phyloP scores from a whole-genome alignment of 2,329 filamentous ascomycete species.

The Cladosporium cucumerinum region DNA sequence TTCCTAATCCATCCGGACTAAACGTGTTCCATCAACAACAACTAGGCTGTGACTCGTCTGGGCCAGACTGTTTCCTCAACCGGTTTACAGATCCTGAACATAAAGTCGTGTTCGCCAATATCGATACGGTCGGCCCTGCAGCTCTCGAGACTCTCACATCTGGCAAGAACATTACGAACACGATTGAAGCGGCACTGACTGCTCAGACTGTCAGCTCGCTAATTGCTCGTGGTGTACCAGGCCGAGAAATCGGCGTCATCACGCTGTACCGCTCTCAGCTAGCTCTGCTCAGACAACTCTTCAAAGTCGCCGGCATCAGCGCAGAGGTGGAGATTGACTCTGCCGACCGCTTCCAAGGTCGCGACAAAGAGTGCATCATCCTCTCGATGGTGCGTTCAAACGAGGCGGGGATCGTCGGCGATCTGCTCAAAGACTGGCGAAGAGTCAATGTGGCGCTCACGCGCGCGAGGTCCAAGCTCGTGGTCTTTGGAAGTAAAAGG shows the following conservation, averaged over 20 bases:
- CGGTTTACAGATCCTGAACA: conserved; percentile 65
- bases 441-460: conserved; percentile 96
- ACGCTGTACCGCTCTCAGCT: conserved; percentile 95
- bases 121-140: conserved; percentile 65
- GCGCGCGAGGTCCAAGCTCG: conserved; percentile 82
- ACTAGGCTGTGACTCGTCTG: background rate
- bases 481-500: conserved; percentile 77
- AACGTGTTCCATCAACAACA: conserved; percentile 31
- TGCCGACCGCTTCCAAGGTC: conserved; percentile 91
- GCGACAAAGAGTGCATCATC: conserved; percentile 90
- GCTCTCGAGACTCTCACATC: conserved; percentile 66
- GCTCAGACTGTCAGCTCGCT: conserved; percentile 78
- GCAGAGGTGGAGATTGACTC: conserved; percentile 86
- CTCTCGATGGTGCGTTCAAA: conserved; percentile 87
- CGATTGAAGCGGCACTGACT: conserved; percentile 73
- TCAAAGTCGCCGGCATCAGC: conserved; percentile 45
- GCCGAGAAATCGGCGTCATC: conserved; percentile 83
- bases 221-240: conserved; percentile 69
- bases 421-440: conserved; percentile 85
- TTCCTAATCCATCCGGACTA: conserved; percentile 52
- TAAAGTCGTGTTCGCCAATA: conserved; percentile 86
- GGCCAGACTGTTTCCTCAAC: conserved; percentile 67
- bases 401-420: conserved; percentile 76
- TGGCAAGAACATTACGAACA: conserved; percentile 85
- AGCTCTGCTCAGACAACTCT: conserved; percentile 70